Base-by-base conservation (phyloP, 192 early-diverging fungal species). In the Coemansia sp. region DNA sequence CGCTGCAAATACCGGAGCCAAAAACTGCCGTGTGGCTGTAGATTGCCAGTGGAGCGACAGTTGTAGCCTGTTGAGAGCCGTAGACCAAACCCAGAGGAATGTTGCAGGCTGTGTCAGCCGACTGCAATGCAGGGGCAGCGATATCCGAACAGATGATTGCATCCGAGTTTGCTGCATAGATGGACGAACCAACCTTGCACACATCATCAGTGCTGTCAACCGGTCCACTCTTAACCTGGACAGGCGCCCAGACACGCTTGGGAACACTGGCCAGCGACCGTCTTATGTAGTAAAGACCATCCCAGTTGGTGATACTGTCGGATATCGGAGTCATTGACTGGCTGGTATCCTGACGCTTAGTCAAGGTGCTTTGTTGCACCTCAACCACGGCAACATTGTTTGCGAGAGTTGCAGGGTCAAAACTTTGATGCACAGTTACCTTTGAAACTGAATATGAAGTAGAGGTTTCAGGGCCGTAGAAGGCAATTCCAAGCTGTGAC, bases 11-110 rank as follows among this genome's bases (percentile, higher is more conserved):
- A 0, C 64, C 64, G 22, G 57, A 30, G 38, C 77, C 77, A 63
- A 73, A 73, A 2, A 79, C 77, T 3, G 69, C 77, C 0, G 77
- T 67, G 36, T 79, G 77, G 33, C 77, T 79, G 61, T 70, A 79
- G 12, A 79, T 34, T 12, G 71, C 77, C n/a, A 67, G 51, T 0
- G 77, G 77, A 4, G 56, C 58, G 0, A 62, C 61, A 2, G 49
- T 58, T 18, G 55, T 58, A 7, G 65, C 10, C 18, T 62, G 40
- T 8, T 69, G 31, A 7, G 60, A 48, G n/a, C 68, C 68, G 30
- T 79, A 79, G 7, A 63, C 68, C 34, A 79, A 38, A 11, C 64
- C 71, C 32, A 67, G 56, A 7, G 77, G 77, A 25, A 79, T 61
- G 42, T 54, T 49, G 40, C 77, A 79, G 22, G 38, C 4, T 6